Base-by-base conservation (phyloP, 1,284 basidiomycete species). In the Limonomyces culmigenus region DNA sequence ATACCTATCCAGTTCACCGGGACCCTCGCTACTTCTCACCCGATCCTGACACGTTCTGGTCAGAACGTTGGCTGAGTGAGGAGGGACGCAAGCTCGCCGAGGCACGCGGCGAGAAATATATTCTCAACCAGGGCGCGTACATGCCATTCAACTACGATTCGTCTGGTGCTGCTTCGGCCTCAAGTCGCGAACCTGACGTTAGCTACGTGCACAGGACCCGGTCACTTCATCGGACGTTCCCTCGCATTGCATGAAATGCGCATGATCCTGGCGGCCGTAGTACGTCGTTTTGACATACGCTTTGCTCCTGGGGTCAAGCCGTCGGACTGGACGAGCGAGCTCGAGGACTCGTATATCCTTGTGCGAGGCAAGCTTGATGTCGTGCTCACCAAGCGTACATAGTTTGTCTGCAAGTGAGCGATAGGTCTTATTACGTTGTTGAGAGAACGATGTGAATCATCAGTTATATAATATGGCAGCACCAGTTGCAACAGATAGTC, bases 1-100 rank as follows among this genome's bases (percentile, higher is more conserved):
- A n/a, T n/a, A n/a, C 16, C 30, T 8, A 11, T 8, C 16, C 15
- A 32, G 29, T 52, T 8, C 50, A 51, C 13, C 47, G 47, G n/a
- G 45, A 50, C 37, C 36, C 48, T 2, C 43, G 45, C 12, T 45
- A 51, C 36, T 52, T 50, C 41, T 44, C 38, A 3, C 37, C 39
- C 5, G 23, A 39, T 3, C 39, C 49, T 0, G 38, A 47, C 5
- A 13, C 32, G 4, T 52, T 48, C 38, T 38, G 42, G 16, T 49
- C 50, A 5, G 42, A 49, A 19, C 43, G 49, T 13, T 52, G 50
- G 48, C 35, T 51, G 16, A n/a, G 32, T 4, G 33, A 36, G 15
- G 25, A 12, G 12, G 31, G 39, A 33, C 23, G 23, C 23, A n/a
- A n/a, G n/a, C n/a, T n/a, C n/a, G n/a, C n/a, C n/a, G n/a, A n/a